Evolutionary conservation across 1,284 basidiomycete genomes (phyloP).

Genomic region (Hemileia vastatrix): DNA sequence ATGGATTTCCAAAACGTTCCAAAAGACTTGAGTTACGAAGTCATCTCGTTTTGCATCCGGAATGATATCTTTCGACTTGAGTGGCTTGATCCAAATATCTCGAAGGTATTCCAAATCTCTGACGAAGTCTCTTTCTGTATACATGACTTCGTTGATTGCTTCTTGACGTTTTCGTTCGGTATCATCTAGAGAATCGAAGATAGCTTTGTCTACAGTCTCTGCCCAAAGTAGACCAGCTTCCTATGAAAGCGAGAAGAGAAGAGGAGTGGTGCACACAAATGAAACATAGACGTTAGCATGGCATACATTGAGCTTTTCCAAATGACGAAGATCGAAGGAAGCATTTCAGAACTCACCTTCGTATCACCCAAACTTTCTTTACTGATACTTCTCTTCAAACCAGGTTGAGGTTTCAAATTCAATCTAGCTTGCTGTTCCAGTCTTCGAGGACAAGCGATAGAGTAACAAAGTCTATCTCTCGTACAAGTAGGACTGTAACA

Average conservation of each 20-base stretch:
- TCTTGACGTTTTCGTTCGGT: slow-evolving; percentile 42
- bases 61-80: slow-evolving; percentile 35
- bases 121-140: slow-evolving; percentile 42
- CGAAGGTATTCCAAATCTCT: slow-evolving; percentile 42
- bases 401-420: slow-evolving; percentile 36
- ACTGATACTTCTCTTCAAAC: slow-evolving; percentile 33
- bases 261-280: too few relatives aligned
- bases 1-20: slow-evolving; percentile 42
- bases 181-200: slow-evolving; percentile 36
- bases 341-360: too few relatives aligned
- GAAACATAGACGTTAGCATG: neutral
- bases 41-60: slow-evolving; percentile 37
- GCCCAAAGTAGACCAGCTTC: slow-evolving; percentile 40
- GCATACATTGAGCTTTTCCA: too few relatives aligned
- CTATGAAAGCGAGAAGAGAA: too few relatives aligned
- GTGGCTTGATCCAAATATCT: slow-evolving; percentile 39
- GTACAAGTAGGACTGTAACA: slow-evolving; percentile 43
- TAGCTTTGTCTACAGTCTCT: slow-evolving; percentile 39
- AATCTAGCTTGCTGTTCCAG: slow-evolving; percentile 36
- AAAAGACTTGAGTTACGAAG: slow-evolving; percentile 40
- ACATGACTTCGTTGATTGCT: slow-evolving; percentile 43
- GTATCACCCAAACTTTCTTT: slow-evolving; percentile 36
- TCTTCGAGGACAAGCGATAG: slow-evolving; percentile 39
- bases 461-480: slow-evolving; percentile 38
- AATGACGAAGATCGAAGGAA: too few relatives aligned